These are phyloP conservation scores for Aleurites moluccanus DNA, from an alignment of 441 rosid genomes.

Conservation along the genomic window DNA sequence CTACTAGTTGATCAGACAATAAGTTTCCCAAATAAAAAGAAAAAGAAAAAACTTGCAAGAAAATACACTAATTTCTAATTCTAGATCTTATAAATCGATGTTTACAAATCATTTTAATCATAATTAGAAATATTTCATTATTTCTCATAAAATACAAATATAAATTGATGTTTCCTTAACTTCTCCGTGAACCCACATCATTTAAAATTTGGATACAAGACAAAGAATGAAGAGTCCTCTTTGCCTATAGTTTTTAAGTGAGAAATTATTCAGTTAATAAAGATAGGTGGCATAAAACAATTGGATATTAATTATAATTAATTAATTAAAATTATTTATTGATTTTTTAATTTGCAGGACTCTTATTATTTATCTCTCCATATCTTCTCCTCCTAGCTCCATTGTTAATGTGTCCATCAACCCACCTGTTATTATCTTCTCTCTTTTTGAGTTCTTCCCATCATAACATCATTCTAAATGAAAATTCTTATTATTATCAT, in stretches of 20 bases:
- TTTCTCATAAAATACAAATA: no score
- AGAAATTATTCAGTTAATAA: background rate
- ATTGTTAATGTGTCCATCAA: constrained; percentile 6
- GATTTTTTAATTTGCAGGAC: background rate
- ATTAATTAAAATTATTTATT: background rate
- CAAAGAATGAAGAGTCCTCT: background rate
- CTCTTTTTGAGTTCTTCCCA: background rate
- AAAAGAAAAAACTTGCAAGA: no score
- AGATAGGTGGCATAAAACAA: background rate
- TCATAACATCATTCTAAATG: background rate
- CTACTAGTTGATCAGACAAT: background rate
- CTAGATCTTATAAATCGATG: constrained; percentile 8
- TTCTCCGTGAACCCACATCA: constrained; percentile 30
- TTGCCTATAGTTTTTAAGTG: background rate
- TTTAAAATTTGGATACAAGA: background rate
- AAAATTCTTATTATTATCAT: background rate
- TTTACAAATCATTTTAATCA: constrained; percentile 4
- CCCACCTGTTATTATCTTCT: constrained; percentile 8
- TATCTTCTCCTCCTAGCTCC: background rate
- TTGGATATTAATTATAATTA: background rate
- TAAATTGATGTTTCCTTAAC: constrained; percentile 37
- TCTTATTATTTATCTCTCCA: constrained; percentile 3
- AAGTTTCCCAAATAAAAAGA: no score
- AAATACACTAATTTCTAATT: background rate
- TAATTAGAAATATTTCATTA: no score